Evolutionary conservation across 2,329 filamentous ascomycete genomes (phyloP), one percentile per base, ranked within the genome.

Genomic region (Metarhizium anisopliae): DNA sequence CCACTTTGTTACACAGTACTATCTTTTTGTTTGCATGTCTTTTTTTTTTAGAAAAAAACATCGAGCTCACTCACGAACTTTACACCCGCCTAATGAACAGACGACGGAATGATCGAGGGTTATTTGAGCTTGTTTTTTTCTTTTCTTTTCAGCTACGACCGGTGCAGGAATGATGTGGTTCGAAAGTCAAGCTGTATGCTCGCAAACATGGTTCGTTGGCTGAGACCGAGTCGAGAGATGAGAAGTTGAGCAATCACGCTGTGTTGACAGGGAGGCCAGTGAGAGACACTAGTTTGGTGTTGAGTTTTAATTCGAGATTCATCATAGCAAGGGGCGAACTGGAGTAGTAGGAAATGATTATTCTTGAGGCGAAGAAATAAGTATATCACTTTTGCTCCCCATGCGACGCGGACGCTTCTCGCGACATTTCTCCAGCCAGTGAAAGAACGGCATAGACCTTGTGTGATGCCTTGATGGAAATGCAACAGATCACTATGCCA

Each of bases 291-390:
- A 59, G 55, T 61, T 61, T 62, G 55, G 58, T 56, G 59, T 61
- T 61, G 56, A 53, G 62, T 58, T 63, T 62, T 63, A 64, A 60
- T 60, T 62, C 59, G 59, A 61, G 56, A 62, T 61, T 59, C 58
- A 62, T 64, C 62, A 68, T 67, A 67, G 67, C 66, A 66, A 62
- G 62, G 64, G 67, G 67, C 67, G 67, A 70, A 70, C 58, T 16
- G 62, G 67, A 61, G 60, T 66, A 70, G 67, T 65, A 67, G 61
- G 64, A 63, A 65, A 62, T 61, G 42, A 54, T 47, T 56, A 49
- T 59, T 62, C 63, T 56, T 59, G 56, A 64, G 60, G 59, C 62
- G 59, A 59, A 62, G 53, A 16, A 47, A 50, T 64, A 8, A 42
- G 47, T 64, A 40, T 43, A 16, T 18, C 51, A 30, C 32, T 52